Evolutionary conservation across 2,329 filamentous ascomycete genomes (phyloP).

Genomic region (Fusarium globosum): DNA sequence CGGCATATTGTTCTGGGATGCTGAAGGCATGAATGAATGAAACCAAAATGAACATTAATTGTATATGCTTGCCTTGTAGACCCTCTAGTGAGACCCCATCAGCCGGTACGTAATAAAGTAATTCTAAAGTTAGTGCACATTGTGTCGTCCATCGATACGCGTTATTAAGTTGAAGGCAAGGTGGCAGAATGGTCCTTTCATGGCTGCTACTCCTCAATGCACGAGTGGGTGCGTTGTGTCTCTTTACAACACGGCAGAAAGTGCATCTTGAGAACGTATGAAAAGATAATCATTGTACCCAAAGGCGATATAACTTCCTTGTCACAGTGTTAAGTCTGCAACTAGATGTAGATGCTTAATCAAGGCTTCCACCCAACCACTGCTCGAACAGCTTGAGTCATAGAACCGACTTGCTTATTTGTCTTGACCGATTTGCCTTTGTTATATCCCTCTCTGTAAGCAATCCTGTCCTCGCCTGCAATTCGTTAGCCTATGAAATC

Average conservation of each 20-base stretch:
- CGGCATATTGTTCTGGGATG: background rate
- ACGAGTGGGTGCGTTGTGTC: background rate
- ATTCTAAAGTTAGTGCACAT: background rate
- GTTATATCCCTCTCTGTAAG: background rate
- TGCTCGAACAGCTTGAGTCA: background rate
- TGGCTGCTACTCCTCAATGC: too few relatives aligned
- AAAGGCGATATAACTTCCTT: background rate
- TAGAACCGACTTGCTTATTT: background rate
- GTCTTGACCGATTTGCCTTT: background rate
- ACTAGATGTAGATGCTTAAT: background rate
- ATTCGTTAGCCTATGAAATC: background rate
- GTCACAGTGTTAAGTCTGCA: background rate
- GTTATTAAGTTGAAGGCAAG: accelerated
- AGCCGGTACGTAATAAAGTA: too few relatives aligned
- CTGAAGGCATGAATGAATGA: accelerated
- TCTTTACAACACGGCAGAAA: too few relatives aligned
- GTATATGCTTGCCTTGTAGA: accelerated
- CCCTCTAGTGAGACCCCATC: too few relatives aligned
- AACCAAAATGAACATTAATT: background rate
- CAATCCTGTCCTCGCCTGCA: background rate
- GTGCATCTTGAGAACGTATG: background rate
- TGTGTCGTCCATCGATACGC: accelerated
- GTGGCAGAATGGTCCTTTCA: accelerated
- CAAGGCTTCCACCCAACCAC: background rate
- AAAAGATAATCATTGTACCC: background rate